These are phyloP conservation scores for Kuraishia borneana DNA, from an alignment of 805 yeast genomes.

Conservation along the genomic window DNA sequence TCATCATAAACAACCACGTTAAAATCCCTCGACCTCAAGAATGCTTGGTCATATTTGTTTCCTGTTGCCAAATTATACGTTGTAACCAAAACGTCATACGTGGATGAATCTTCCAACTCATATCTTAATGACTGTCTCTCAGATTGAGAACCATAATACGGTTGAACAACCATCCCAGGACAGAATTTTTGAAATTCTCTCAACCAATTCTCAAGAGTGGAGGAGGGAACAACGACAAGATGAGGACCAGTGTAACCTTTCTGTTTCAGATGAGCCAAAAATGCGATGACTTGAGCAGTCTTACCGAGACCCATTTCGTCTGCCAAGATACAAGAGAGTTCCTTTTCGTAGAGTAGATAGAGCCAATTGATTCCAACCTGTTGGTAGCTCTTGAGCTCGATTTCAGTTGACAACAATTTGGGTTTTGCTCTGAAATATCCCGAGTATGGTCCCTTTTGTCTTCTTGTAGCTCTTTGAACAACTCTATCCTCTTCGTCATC, in stretches of 20 bases:
- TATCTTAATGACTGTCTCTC: slow-evolving; percentile 82
- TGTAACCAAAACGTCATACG: slow-evolving; percentile 84
- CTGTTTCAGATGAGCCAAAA: slow-evolving; percentile 75
- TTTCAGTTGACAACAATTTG: slow-evolving; percentile 42
- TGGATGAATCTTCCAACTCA: slow-evolving; percentile 40
- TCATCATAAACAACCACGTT: slow-evolving; percentile 92
- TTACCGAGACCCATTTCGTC: slow-evolving; percentile 99
- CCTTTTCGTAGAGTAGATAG: slow-evolving; percentile 61
- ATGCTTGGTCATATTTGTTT: slow-evolving; percentile 67
- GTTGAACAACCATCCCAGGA: slow-evolving; percentile 73
- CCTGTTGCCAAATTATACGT: slow-evolving; percentile 91
- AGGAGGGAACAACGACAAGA: slow-evolving; percentile 89
- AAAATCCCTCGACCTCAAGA: slow-evolving; percentile 63
- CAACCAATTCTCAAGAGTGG: slow-evolving; percentile 95
- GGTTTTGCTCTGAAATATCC: slow-evolving; percentile 67
- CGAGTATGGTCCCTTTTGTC: slow-evolving; percentile 4
- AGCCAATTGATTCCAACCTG: slow-evolving; percentile 98
- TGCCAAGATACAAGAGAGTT: slow-evolving; percentile 85
- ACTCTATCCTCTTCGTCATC: slow-evolving; percentile 6
- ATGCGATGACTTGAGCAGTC: slow-evolving; percentile 92
- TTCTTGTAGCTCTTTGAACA: slow-evolving; percentile 3
- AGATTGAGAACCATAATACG: slow-evolving; percentile 81
- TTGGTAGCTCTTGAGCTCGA: slow-evolving; percentile 78
- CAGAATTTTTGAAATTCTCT: slow-evolving; percentile 88
- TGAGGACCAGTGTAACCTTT: slow-evolving; percentile 61